These are phyloP conservation scores for Ettlia oleoabundans DNA, from an alignment of 139 green algal genomes.

Conservation along the genomic window DNA sequence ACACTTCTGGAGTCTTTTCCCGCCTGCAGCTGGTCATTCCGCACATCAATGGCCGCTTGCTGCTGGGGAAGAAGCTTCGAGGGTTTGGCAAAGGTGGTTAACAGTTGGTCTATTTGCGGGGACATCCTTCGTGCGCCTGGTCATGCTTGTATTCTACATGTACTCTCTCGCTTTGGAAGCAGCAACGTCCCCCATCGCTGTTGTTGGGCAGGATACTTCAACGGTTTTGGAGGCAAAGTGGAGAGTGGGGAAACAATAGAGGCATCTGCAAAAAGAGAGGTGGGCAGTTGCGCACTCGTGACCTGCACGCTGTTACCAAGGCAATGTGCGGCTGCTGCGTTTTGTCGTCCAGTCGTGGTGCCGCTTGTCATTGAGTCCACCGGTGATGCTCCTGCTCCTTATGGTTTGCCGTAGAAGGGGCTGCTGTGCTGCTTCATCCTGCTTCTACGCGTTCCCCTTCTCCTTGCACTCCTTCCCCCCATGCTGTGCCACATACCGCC, in stretches of 20 bases:
- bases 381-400: too few species aligned
- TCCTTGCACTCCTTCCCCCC: neutral
- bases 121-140: too few species aligned
- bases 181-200: too few species aligned
- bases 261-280: slow-evolving; percentile 52
- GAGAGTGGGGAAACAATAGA: slow-evolving; percentile 59
- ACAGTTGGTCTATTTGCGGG: neutral
- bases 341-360: neutral
- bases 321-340: neutral
- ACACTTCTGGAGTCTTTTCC: neutral
- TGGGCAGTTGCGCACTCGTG: too few species aligned
- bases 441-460: neutral
- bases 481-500: neutral
- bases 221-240: slow-evolving; percentile 63
- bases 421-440: neutral
- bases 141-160: too few species aligned
- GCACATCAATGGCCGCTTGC: slow-evolving; percentile 29
- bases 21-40: slow-evolving; percentile 57
- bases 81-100: slow-evolving; percentile 55
- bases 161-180: too few species aligned
- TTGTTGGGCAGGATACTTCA: slow-evolving; percentile 52
- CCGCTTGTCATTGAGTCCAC: slow-evolving; percentile 7
- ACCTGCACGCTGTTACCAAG: too few species aligned
- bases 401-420: too few species aligned
- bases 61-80: slow-evolving; percentile 68